Base-by-base conservation (phyloP, 1,284 basidiomycete species). In the Cryptococcus floricola region DNA sequence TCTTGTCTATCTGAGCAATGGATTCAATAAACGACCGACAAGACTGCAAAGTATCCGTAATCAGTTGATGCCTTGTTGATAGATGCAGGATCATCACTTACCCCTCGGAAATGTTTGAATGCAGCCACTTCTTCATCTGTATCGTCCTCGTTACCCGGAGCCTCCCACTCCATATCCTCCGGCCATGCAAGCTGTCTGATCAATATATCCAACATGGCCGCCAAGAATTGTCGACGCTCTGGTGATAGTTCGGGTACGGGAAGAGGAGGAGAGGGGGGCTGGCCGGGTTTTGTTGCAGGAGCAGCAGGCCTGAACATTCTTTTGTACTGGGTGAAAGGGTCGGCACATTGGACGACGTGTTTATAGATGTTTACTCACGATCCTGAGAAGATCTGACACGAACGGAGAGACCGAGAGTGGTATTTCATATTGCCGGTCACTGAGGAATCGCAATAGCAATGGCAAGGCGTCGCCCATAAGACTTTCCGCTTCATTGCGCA, bases 101-200 rank as follows among this genome's bases (percentile, higher is more conserved):
- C 91, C 80, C 88, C 91, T 65, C 96, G 86, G 75, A 97, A 82
- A 56, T 85, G 84, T 57, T 90, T 86, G 66, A 98, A 98, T 47
- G 86, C 86, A 23, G 83, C 84, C 58, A 85, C 83, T 59, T 95
- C 94, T 56, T 98, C 95, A 52, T 95, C 92, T 46, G 86, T 82
- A 63, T 93, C 90, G 7, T 87, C 86, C 67, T 93, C 88, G 4
- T 83, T 84, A 0, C 87, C 85, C 9, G 69, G 64, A 60, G 85
- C 82, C 52, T 91, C 88, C 97, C 97, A 99, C 70, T 92, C 95
- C 74, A 91, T 83, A 23, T 81, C 81, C 13, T 73, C 75, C 16
- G 78, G 77, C 71, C 80, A 83, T 55, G 79, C 76, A 65, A 83
- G 76, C 78, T 98, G 98, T 54, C 84, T 81, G 37, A 98, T 78